Evolutionary conservation across 352 stramenopile genomes (phyloP).

Genomic region (Thalassiosira mediterranea): DNA sequence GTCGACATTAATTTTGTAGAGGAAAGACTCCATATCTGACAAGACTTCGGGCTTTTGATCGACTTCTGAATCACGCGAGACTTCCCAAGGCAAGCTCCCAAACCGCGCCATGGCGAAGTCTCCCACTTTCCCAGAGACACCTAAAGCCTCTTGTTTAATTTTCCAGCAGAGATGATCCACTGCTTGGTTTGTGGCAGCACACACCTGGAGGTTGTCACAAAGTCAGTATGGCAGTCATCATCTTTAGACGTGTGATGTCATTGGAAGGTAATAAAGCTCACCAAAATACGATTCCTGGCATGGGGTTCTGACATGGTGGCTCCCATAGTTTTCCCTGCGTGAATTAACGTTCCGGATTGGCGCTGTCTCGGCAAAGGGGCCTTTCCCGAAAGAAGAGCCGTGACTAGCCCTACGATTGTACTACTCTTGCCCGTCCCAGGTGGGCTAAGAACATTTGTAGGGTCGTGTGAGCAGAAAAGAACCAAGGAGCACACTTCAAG

Average conservation of each 20-base stretch:
- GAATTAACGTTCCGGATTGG: constrained; percentile 45
- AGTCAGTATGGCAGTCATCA: no score
- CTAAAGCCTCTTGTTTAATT: constrained; percentile 47
- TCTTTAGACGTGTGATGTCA: no score
- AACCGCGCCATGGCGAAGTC: constrained; percentile 54
- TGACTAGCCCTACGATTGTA: constrained; percentile 58
- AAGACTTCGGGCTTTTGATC: constrained; percentile 39
- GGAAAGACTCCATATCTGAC: constrained; percentile 54
- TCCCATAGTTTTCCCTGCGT: constrained; percentile 50
- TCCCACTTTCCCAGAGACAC: constrained; percentile 47
- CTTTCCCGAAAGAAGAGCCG: constrained; percentile 54
- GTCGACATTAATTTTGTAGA: constrained; percentile 62
- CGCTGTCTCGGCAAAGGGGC: constrained; percentile 44
- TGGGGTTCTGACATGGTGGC: constrained; percentile 16
- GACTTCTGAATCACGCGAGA: constrained; percentile 21
- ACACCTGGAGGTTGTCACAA: constrained; percentile 56
- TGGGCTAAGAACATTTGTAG: no score
- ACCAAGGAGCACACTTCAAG: no score
- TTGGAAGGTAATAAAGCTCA: not conserved
- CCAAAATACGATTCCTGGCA: constrained; percentile 53
- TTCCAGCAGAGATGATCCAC: constrained; percentile 62
- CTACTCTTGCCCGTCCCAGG: constrained; percentile 32
- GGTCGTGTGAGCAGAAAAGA: no score
- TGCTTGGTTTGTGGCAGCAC: constrained; percentile 57
- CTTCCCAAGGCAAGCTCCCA: constrained; percentile 58